phyloP scores from a whole-genome alignment of 2,329 filamentous ascomycete genomes.

The Penicillium sp. region DNA sequence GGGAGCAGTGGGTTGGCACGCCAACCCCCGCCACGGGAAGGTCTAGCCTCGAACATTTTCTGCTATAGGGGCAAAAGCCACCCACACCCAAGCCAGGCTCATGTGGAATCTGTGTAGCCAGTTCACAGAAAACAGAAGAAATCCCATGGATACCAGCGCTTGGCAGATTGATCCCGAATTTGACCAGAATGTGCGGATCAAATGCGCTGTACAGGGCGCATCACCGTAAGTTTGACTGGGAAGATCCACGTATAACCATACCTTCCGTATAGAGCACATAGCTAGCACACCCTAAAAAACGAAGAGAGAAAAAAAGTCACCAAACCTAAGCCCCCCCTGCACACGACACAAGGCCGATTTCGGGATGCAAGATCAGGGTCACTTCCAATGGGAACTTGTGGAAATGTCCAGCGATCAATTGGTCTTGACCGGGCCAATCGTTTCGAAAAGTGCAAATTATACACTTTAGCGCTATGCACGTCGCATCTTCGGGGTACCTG shows the following conservation, averaged over 20 bases:
- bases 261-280: neutral
- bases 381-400: neutral
- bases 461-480: neutral
- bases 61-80: neutral
- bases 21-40: conserved; percentile 3
- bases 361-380: neutral
- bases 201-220: neutral
- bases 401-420: neutral
- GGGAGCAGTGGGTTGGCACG: conserved; percentile 5
- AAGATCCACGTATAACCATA: neutral
- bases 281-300: neutral
- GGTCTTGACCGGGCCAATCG: neutral
- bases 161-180: neutral
- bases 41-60: neutral
- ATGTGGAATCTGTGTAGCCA: conserved; percentile 1
- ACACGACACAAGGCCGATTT: neutral
- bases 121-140: neutral
- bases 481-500: conserved; percentile 5
- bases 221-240: neutral
- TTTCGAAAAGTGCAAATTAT: neutral
- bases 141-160: neutral
- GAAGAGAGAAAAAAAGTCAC: neutral
- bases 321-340: neutral
- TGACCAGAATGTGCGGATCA: neutral
- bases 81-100: neutral